Conservation (phyloP, 345 rosid genomes). For the Mangifera indica region DNA sequence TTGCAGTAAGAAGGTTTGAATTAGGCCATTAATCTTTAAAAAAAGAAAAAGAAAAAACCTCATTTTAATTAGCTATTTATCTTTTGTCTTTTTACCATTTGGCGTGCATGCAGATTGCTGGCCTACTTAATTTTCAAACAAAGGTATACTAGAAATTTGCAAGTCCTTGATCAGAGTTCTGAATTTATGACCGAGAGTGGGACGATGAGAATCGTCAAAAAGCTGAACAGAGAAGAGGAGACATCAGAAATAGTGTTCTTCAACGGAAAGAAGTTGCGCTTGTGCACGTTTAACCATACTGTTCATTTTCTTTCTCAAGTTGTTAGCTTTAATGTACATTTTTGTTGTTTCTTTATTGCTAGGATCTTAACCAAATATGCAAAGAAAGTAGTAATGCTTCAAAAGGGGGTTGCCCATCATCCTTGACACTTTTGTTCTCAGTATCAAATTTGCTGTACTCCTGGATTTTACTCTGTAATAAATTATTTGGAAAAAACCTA, state of each 20-base stretch:
- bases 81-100: not conserved
- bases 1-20: too few species aligned
- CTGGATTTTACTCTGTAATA: not conserved
- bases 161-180: constrained; percentile 52
- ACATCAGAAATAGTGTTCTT: constrained; percentile 64
- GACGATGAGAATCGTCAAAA: constrained; percentile 97
- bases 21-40: too few species aligned
- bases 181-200: constrained; percentile 93
- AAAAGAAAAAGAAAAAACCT: too few species aligned
- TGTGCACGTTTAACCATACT: not conserved
- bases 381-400: not conserved
- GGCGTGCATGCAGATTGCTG: not conserved
- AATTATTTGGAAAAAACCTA: not conserved
- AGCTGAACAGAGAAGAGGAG: constrained; percentile 88
- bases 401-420: not conserved
- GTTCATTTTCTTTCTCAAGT: not conserved
- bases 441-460: not conserved
- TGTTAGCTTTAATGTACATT: not conserved
- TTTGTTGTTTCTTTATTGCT: not conserved
- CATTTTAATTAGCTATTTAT: too few species aligned
- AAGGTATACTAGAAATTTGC: constrained; percentile 1
- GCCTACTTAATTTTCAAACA: not conserved
- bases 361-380: not conserved
- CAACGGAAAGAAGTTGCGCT: not conserved
- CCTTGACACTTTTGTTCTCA: not conserved